Percentiles rank a stretch among this genome's conserved stretches.
Evolutionary conservation across 495 filamentous ascomycete genomes (phyloP).

Genomic region (Penicillium cosmopolitanum): DNA sequence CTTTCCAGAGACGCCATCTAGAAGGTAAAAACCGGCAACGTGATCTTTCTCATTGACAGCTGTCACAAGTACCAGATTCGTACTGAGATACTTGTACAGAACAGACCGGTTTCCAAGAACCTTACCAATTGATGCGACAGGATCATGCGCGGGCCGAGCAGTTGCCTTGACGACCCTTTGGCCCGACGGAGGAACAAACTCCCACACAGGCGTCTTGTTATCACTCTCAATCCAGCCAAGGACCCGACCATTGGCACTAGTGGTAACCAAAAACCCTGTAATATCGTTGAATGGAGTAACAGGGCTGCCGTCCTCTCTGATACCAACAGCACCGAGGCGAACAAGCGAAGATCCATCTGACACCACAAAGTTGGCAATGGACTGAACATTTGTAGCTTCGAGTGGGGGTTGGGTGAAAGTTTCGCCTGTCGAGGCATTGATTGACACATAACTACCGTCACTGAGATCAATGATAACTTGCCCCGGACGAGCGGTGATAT

Average conservation of each 20-base stretch:
- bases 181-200: slow-evolving; percentile 67
- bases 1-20: slow-evolving; percentile 85
- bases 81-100: slow-evolving; percentile 95
- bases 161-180: slow-evolving; percentile 70
- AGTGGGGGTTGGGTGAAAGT: slow-evolving; percentile 46
- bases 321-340: slow-evolving; percentile 32
- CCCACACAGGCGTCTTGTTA: slow-evolving; percentile 66
- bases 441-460: slow-evolving; percentile 58
- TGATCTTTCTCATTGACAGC: slow-evolving; percentile 57
- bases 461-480: slow-evolving; percentile 59
- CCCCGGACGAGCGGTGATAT: slow-evolving; percentile 63
- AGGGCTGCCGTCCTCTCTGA: slow-evolving; percentile 42
- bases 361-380: slow-evolving; percentile 35
- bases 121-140: slow-evolving; percentile 91
- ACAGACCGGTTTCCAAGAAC: slow-evolving; percentile 90
- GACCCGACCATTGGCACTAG: slow-evolving; percentile 60
- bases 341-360: slow-evolving; percentile 25
- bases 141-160: slow-evolving; percentile 74
- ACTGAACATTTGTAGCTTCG: slow-evolving; percentile 30
- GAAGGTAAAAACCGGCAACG: slow-evolving; percentile 71
- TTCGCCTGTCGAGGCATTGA: slow-evolving; percentile 61
- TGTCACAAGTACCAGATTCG: slow-evolving; percentile 81
- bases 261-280: slow-evolving; percentile 59
- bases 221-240: slow-evolving; percentile 59
- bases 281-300: slow-evolving; percentile 29